Percentiles rank a stretch among this genome's conserved stretches.
Conservation (phyloP, 140 eudicot genomes). For the Stevia rebaudiana region DNA sequence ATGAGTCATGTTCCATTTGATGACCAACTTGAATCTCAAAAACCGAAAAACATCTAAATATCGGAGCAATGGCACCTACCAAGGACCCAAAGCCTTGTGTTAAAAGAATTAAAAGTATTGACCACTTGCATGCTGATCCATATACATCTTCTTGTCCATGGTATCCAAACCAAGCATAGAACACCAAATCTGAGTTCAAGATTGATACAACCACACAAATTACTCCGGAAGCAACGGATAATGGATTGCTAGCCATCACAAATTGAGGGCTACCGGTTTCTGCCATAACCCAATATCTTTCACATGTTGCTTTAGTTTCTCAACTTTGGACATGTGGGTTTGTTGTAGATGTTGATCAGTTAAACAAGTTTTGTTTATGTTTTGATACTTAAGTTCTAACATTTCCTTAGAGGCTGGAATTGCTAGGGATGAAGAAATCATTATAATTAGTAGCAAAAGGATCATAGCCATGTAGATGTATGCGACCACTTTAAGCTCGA, state of each 20-base stretch:
- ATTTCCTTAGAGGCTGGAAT: conserved; percentile 9
- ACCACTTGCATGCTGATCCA: conserved; percentile 15
- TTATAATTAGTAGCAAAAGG: background rate
- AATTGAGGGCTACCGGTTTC: conserved; percentile 29
- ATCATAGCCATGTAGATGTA: conserved; percentile 6
- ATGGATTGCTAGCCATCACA: conserved; percentile 20
- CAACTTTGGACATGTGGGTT: background rate
- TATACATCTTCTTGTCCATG: background rate
- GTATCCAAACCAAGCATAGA: background rate
- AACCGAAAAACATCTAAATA: background rate
- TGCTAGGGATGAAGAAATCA: conserved; percentile 14
- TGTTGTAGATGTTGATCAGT: background rate
- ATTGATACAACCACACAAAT: background rate
- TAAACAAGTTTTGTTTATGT: background rate
- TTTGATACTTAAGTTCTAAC: conserved; percentile 14
- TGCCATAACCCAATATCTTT: conserved; percentile 24
- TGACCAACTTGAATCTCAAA: background rate
- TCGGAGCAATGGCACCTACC: conserved; percentile 15
- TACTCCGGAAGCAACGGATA: conserved; percentile 9
- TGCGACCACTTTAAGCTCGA: background rate
- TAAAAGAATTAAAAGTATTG: background rate
- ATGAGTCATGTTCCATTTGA: background rate
- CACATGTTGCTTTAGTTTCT: conserved; percentile 14
- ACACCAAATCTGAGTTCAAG: background rate
- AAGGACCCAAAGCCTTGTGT: conserved; percentile 1